Percentiles rank a stretch among this genome's conserved stretches.
Evolutionary conservation across 169 alveolate species (phyloP).

Genomic region (Plasmodium reichenowi): DNA sequence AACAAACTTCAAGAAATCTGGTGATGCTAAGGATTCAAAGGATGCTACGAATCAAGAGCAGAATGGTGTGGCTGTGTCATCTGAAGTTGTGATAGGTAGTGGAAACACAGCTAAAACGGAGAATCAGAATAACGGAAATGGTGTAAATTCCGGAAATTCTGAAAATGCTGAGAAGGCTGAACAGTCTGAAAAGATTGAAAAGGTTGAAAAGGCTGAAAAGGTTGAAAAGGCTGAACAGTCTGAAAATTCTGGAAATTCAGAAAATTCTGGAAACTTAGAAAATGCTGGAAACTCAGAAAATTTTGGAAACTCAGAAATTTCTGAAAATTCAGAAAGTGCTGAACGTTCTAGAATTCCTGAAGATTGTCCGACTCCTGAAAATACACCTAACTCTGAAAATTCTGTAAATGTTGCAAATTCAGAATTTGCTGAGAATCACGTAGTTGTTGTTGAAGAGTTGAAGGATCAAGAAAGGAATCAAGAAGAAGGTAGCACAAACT

Average conservation of each 20-base stretch:
- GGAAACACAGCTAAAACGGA: background rate
- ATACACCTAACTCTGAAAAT: background rate
- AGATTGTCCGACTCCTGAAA: background rate
- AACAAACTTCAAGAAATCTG: slow-evolving; percentile 54
- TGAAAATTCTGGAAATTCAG: background rate
- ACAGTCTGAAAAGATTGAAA: too few relatives aligned
- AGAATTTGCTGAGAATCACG: background rate
- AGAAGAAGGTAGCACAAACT: background rate
- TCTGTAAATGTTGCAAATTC: background rate
- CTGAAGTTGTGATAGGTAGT: background rate
- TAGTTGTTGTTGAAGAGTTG: too few relatives aligned
- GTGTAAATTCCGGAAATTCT: background rate
- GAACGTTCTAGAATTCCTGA: too few relatives aligned
- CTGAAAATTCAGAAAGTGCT: too few relatives aligned
- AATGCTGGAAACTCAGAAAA: background rate
- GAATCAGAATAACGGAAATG: background rate
- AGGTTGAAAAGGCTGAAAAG: background rate
- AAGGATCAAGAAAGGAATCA: slow-evolving; percentile 1
- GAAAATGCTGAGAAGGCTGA: too few relatives aligned
- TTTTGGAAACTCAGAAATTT: background rate
- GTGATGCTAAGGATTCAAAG: background rate
- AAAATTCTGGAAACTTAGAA: background rate
- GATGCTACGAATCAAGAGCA: background rate
- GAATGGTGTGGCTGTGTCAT: too few relatives aligned
- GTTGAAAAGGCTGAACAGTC: background rate